Evolutionary conservation across 345 rosid genomes (phyloP).

Genomic region (Clausena lansium): DNA sequence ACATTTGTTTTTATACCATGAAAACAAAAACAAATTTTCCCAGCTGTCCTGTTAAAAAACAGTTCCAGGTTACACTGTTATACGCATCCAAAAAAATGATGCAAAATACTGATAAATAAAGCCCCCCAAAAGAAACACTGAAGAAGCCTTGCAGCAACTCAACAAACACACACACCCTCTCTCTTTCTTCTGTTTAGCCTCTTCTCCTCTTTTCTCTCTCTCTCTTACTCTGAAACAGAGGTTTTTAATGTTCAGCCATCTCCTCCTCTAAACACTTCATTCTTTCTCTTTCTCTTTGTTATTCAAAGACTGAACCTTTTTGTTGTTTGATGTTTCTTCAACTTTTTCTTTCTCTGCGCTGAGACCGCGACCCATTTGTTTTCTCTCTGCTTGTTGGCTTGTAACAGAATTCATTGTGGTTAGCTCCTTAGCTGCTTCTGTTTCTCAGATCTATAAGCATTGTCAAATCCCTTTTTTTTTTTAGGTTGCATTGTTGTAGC

Average conservation of each 20-base stretch:
- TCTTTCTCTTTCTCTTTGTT: conserved; percentile 16
- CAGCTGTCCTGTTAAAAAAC: background rate
- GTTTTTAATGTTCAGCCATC: conserved; percentile 44
- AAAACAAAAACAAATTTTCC: background rate
- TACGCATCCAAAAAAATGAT: background rate
- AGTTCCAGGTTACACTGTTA: background rate
- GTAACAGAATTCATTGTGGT: background rate
- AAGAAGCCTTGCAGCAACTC: conserved; percentile 24
- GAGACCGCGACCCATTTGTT: conserved; percentile 23
- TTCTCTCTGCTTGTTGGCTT: conserved; percentile 14
- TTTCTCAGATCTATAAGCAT: conserved; percentile 49
- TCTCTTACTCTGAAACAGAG: conserved; percentile 45
- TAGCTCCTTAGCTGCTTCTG: conserved; percentile 18
- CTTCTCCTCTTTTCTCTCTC: conserved; percentile 13
- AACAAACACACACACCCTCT: background rate
- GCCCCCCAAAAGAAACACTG: conserved; percentile 21
- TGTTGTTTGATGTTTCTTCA: conserved; percentile 18
- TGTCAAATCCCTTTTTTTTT: background rate
- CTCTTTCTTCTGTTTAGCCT: background rate
- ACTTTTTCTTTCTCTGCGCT: conserved; percentile 22
- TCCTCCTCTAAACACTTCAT: conserved; percentile 22
- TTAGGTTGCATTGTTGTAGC: conserved; percentile 9
- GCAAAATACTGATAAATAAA: conserved; percentile 36
- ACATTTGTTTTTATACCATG: background rate
- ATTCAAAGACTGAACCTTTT: conserved; percentile 19